Conservation (phyloP, 768 basidiomycete species). For the Amylocystis lapponica region DNA sequence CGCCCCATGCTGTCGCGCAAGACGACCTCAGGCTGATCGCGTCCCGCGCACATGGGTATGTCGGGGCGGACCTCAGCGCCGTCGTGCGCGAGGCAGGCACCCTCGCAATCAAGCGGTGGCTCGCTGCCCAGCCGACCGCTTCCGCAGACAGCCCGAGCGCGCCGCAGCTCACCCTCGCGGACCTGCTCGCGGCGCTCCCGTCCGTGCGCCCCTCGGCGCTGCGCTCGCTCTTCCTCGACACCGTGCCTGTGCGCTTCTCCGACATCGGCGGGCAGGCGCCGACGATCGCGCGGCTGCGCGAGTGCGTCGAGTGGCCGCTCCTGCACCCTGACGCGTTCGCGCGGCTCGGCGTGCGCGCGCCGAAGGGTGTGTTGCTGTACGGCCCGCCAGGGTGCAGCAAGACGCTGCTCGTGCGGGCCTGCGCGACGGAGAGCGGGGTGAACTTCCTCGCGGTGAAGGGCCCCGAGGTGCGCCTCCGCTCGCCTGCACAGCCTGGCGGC, state of each 20-base stretch:
- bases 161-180: conserved; percentile 46
- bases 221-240: conserved; percentile 88
- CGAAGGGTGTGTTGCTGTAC: conserved; percentile 87
- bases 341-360: conserved; percentile 81
- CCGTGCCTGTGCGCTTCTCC: conserved; percentile 72
- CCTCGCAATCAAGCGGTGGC: conserved; percentile 81
- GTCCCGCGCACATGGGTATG: conserved; percentile 86
- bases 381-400: conserved; percentile 98
- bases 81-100: conserved; percentile 93
- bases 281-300: conserved; percentile 81
- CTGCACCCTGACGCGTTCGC: conserved; percentile 81
- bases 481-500: background rate
- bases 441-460: conserved; percentile 98
- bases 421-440: conserved; percentile 89
- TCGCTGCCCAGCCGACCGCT: conserved; percentile 27
- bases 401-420: conserved; percentile 86
- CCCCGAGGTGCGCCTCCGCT: conserved; percentile 60
- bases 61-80: conserved; percentile 92
- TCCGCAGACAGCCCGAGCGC: conserved; percentile 2
- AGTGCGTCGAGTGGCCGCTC: conserved; percentile 95
- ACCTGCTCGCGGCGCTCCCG: conserved; percentile 69
- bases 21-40: conserved; percentile 64
- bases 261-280: conserved; percentile 86
- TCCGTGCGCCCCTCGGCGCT: conserved; percentile 88
- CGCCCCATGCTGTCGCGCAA: conserved; percentile 65